A percentile compares a stretch with the other conserved stretches of the same genome.
These are phyloP conservation scores for Wolfiporia cocos DNA, from an alignment of 1,284 basidiomycete species.

Conservation along the genomic window DNA sequence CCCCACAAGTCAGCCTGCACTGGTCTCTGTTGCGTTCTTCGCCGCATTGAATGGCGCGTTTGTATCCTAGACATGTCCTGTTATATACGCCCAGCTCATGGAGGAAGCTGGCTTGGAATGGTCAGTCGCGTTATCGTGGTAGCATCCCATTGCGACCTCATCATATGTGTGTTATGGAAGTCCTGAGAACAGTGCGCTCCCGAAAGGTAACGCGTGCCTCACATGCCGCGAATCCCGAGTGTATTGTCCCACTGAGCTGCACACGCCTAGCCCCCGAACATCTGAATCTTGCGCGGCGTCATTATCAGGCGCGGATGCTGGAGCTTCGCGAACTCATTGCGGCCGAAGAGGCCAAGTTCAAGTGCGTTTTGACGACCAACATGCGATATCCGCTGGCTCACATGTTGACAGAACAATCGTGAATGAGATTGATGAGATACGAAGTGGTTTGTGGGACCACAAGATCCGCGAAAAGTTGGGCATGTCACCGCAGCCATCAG, in stretches of 20 bases:
- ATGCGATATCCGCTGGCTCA: slow-evolving; percentile 1
- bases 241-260: neutral
- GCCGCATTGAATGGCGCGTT: slow-evolving; percentile 11
- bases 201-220: slow-evolving; percentile 13
- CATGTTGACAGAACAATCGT: slow-evolving; percentile 32
- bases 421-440: slow-evolving; percentile 71
- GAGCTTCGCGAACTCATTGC: slow-evolving; percentile 68
- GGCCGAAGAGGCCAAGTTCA: slow-evolving; percentile 73
- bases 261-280: slow-evolving; percentile 39
- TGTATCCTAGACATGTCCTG: slow-evolving; percentile 52
- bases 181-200: slow-evolving; percentile 15
- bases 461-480: slow-evolving; percentile 40
- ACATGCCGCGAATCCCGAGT: neutral
- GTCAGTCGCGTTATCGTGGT: slow-evolving; percentile 33
- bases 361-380: slow-evolving; percentile 36
- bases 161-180: slow-evolving; percentile 9
- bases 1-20: slow-evolving; percentile 45
- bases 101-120: slow-evolving; percentile 59
- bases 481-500: slow-evolving; percentile 11
- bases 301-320: slow-evolving; percentile 62
- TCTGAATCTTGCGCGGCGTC: slow-evolving; percentile 64
- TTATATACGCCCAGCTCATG: slow-evolving; percentile 64
- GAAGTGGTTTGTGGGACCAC: slow-evolving; percentile 62
- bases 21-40: slow-evolving; percentile 2
- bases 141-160: neutral